A percentile compares a stretch with the other conserved stretches of the same genome.
Evolutionary conservation across 139 green algal species (phyloP).

Genomic region (Tetradesmus lagerheimii): DNA sequence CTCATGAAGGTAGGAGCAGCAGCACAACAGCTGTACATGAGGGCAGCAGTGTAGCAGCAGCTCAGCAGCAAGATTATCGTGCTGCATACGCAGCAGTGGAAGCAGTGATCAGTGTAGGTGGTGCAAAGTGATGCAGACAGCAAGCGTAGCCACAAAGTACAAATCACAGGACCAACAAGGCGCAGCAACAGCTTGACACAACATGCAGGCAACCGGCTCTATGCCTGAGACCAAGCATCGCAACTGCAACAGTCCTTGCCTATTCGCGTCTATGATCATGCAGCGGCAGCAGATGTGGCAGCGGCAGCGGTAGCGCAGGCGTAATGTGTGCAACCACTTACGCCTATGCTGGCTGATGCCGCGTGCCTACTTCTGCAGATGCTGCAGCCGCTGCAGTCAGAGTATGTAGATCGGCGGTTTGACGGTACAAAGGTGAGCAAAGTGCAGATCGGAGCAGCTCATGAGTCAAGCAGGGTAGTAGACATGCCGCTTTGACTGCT

Average conservation of each 20-base stretch:
- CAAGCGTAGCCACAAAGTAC: too few relatives aligned
- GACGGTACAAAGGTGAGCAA: constrained; percentile 69
- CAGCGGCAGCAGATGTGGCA: background rate
- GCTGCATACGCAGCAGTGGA: too few relatives aligned
- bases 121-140: too few relatives aligned
- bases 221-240: background rate
- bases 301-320: background rate
- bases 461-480: too few relatives aligned
- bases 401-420: constrained; percentile 88
- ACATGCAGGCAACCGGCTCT: too few relatives aligned
- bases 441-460: background rate
- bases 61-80: background rate
- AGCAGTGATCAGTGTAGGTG: too few relatives aligned
- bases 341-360: background rate
- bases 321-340: background rate
- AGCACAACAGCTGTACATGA: background rate
- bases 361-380: background rate
- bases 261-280: too few relatives aligned
- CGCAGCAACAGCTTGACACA: too few relatives aligned
- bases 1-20: constrained; percentile 37
- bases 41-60: background rate
- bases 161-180: too few relatives aligned
- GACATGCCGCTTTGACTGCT: too few relatives aligned
- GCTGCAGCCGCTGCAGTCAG: constrained; percentile 56
- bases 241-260: background rate